Base-by-base conservation (phyloP, 2,329 filamentous ascomycete genomes). In the Amylocarpus encephaloides region DNA sequence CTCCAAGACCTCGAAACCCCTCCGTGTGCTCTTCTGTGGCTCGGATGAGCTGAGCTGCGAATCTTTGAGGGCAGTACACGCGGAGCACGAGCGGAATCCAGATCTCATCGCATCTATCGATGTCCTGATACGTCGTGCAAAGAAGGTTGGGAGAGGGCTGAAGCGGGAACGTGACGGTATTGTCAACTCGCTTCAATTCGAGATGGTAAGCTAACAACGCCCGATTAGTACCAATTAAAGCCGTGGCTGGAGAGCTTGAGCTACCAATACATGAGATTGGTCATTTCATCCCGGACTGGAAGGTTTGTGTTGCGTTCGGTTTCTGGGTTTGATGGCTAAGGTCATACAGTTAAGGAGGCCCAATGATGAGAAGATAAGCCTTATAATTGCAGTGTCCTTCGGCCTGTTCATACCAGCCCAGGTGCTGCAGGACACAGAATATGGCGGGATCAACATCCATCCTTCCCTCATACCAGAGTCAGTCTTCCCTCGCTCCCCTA, bases 341-440 rank as follows among this genome's bases (percentile, higher is more conserved):
- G 19, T 29, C 50, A 48, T 35, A 22, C 57, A 85, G 76, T 75
- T 83, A 32, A 83, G 84, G 0, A 62, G 65, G 39, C 63, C 72
- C 2, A 47, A 71, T 13, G 64, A 61, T 33, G 62, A 66, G 26
- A 59, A 70, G 22, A 81, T 82, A 58, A 90, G 96, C 66, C 73
- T 98, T 51, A 78, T 98, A 59, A 75, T 97, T 41, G 91, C 91
- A 43, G 93, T 97, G 4, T 97, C 93, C 0, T 98, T 97, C 69
- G 93, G 93, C 2, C 77, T 95, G 6, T 85, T 96, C 54, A 83
- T 98, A 1, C 93, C 93, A 0, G 76, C 78, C 0, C 77, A 88
- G 4, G 80, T 97, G 13, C 73, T 98, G 18, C 71, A 72, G 18
- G 71, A 71, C 1, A 80, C 86, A 19, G 80, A 78, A 60, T 95